A percentile compares a stretch with the other conserved stretches of the same genome.
phyloP scores from a whole-genome alignment of 2,329 filamentous ascomycete species.

The Monilinia fructigena region DNA sequence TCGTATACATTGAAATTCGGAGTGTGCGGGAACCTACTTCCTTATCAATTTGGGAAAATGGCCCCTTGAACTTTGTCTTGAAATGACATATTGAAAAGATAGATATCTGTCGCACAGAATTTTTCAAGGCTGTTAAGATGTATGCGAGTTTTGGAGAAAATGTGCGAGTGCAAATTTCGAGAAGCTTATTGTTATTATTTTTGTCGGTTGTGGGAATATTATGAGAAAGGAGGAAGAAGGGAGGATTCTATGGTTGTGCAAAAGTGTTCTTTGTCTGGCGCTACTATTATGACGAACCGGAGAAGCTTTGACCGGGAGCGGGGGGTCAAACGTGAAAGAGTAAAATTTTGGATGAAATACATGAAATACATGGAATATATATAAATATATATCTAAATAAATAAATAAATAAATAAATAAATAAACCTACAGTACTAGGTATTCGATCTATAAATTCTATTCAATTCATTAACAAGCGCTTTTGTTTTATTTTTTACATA shows the following conservation, averaged over 20 bases:
- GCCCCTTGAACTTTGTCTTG: slow-evolving; percentile 77
- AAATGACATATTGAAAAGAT: slow-evolving; percentile 65
- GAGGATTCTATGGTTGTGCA: slow-evolving; percentile 12
- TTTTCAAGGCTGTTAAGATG: slow-evolving; percentile 2
- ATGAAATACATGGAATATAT: neutral
- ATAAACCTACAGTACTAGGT: too few relatives aligned
- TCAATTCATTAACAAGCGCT: neutral
- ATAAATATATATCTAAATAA: too few relatives aligned
- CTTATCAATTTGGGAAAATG: slow-evolving; percentile 75
- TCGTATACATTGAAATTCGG: neutral
- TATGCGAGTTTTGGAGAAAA: slow-evolving; percentile 1
- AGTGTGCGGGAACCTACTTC: slow-evolving; percentile 58
- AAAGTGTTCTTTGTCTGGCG: slow-evolving; percentile 23
- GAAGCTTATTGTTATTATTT: slow-evolving; percentile 17
- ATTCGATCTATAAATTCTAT: too few relatives aligned
- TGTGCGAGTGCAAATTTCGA: slow-evolving; percentile 17
- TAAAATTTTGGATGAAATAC: neutral
- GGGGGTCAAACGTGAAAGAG: slow-evolving; percentile 15
- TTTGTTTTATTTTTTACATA: neutral
- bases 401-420: too few relatives aligned
- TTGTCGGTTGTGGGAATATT: slow-evolving; percentile 8
- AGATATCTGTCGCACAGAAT: neutral
- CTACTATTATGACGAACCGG: slow-evolving; percentile 20
- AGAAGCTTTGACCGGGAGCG: slow-evolving; percentile 17
- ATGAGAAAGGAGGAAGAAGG: slow-evolving; percentile 13